Conservation (phyloP, 2,329 filamentous ascomycete genomes). For the Diplocarpon mali region DNA sequence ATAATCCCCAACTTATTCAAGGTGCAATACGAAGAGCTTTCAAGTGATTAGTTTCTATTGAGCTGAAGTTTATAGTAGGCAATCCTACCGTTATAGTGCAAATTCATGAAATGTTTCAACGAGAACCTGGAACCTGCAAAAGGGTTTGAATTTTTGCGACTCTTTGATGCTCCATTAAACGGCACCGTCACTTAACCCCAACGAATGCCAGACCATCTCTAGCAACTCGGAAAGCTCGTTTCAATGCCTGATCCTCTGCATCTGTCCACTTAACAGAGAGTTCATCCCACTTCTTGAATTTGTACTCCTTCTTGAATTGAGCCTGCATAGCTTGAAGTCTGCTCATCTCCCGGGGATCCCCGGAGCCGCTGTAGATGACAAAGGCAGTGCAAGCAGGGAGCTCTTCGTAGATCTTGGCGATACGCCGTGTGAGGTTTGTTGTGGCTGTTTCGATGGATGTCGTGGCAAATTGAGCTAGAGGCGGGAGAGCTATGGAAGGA, state of each 20-base stretch:
- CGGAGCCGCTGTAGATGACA: constrained; percentile 54
- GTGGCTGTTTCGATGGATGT: constrained; percentile 16
- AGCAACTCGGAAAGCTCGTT: constrained; percentile 43
- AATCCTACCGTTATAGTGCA: background rate
- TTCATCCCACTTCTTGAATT: constrained; percentile 55
- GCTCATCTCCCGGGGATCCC: constrained; percentile 57
- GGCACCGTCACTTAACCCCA: constrained; percentile 42
- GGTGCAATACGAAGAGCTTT: no score
- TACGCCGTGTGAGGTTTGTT: constrained; percentile 30
- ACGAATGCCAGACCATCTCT: constrained; percentile 55
- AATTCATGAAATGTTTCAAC: background rate
- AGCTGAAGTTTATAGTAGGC: no score
- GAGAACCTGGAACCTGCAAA: no score
- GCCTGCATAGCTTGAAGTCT: constrained; percentile 48
- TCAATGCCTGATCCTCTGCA: constrained; percentile 50
- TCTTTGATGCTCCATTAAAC: no score
- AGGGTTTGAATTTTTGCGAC: no score
- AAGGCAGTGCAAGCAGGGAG: constrained; percentile 56
- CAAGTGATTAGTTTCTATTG: no score
- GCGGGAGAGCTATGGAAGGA: background rate
- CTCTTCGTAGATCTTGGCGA: constrained; percentile 43
- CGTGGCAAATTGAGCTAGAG: constrained; percentile 5
- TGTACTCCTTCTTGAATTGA: constrained; percentile 53
- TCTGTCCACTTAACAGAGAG: constrained; percentile 59
- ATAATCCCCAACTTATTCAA: no score